A percentile compares a stretch with the other conserved stretches of the same genome.
Evolutionary conservation across 1,139 yeast species (phyloP).

Genomic region (Nakaseomyces bracarensis): DNA sequence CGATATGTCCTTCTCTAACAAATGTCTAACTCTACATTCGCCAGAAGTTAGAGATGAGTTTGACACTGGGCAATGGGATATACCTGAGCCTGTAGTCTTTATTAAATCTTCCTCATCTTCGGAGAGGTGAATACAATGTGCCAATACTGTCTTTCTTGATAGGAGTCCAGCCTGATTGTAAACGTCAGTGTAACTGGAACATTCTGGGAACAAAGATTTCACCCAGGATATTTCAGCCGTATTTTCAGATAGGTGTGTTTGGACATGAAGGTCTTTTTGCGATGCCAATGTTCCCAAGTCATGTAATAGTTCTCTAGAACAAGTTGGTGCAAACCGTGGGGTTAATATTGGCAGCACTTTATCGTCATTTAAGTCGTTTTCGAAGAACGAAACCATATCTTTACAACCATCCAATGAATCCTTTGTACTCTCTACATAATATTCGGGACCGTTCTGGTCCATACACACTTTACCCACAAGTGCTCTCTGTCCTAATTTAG

Average conservation of each 20-base stretch:
- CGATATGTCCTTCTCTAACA: slow-evolving; percentile 58
- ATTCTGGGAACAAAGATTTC: slow-evolving; percentile 61
- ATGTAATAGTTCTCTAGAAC: slow-evolving; percentile 53
- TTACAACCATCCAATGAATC: slow-evolving; percentile 53
- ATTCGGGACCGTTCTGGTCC: slow-evolving; percentile 65
- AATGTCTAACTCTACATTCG: slow-evolving; percentile 72
- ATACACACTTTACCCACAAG: slow-evolving; percentile 93
- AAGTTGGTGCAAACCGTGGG: slow-evolving; percentile 91
- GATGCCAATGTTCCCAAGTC: slow-evolving; percentile 47
- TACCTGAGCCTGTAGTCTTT: slow-evolving; percentile 50
- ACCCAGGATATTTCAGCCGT: slow-evolving; percentile 69
- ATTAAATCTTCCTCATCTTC: slow-evolving; percentile 56
- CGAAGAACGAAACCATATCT: slow-evolving; percentile 49
- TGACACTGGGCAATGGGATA: slow-evolving; percentile 90
- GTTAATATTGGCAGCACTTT: slow-evolving; percentile 66
- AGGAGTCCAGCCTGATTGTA: slow-evolving; percentile 59
- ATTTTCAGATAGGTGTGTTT: slow-evolving; percentile 87
- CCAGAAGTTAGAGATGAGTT: slow-evolving; percentile 87
- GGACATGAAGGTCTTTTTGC: slow-evolving; percentile 52
- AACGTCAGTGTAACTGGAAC: slow-evolving; percentile 62
- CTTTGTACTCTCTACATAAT: slow-evolving; percentile 52
- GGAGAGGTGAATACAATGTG: slow-evolving; percentile 77
- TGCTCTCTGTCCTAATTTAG: slow-evolving; percentile 71
- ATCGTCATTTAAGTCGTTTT: slow-evolving; percentile 42
- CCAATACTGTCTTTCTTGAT: slow-evolving; percentile 62